A percentile compares a stretch with the other conserved stretches of the same genome.
Conservation (phyloP, 345 rosid species). For the Capsella bursapastoris region DNA sequence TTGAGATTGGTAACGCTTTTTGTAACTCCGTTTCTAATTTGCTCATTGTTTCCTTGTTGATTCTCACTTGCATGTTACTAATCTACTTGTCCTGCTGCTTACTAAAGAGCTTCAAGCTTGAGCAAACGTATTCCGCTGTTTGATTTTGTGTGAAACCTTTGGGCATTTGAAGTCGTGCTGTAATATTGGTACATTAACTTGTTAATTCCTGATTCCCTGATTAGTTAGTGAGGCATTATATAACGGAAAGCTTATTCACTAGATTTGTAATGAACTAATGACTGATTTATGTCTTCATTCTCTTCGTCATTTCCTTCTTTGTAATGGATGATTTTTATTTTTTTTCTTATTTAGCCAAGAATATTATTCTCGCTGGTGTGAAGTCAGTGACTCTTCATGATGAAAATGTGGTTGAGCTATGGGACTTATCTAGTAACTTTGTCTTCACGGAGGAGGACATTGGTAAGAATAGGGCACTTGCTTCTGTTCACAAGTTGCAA, state of each 20-base stretch:
- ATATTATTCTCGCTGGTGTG: conserved; percentile 89
- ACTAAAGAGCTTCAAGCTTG: not conserved
- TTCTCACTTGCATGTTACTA: conserved; percentile 28
- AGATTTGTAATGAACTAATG: not conserved
- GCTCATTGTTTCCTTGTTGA: conserved; percentile 1
- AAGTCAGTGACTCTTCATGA: conserved; percentile 93
- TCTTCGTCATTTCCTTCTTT: not conserved
- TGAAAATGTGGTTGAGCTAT: conserved; percentile 71
- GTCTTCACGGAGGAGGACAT: conserved; percentile 72
- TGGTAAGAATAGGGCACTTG: conserved; percentile 85
- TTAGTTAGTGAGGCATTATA: conserved; percentile 12
- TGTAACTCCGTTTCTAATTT: not conserved
- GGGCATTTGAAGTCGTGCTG: not conserved
- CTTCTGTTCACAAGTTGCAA: conserved; percentile 83
- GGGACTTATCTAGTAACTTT: conserved; percentile 89
- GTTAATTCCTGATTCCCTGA: conserved; percentile 7
- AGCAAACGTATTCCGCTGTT: conserved; percentile 13
- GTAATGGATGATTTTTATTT: not conserved
- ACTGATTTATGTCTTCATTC: not conserved
- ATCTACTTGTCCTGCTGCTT: conserved; percentile 2
- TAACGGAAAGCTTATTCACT: not conserved
- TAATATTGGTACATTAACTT: not conserved
- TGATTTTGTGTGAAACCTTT: conserved; percentile 20
- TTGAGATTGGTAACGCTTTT: conserved; percentile 61
- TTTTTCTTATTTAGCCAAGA: conserved; percentile 63